phyloP scores from a whole-genome alignment of 768 basidiomycete species.

The Calocybe cyanea region DNA sequence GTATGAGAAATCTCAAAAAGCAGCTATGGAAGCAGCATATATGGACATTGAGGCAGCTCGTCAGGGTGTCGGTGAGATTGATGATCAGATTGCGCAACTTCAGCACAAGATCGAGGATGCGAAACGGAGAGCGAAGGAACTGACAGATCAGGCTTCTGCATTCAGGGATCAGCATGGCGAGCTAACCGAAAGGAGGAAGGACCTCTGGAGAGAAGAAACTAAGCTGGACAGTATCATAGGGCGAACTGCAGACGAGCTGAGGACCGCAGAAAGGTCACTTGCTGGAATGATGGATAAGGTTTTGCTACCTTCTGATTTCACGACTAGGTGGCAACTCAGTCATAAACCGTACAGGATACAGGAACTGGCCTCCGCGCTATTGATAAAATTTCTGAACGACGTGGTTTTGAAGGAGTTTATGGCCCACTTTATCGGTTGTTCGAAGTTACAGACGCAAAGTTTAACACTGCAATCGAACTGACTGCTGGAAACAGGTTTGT shows the following conservation, averaged over 20 bases:
- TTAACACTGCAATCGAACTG: slow-evolving; percentile 89
- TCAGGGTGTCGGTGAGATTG: slow-evolving; percentile 51
- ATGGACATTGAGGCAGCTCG: slow-evolving; percentile 46
- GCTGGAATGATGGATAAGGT: slow-evolving; percentile 97
- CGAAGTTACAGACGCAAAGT: slow-evolving; percentile 82
- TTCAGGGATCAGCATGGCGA: slow-evolving; percentile 69
- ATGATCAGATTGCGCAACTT: slow-evolving; percentile 52
- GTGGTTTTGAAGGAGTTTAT: slow-evolving; percentile 79
- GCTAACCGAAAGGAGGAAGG: slow-evolving; percentile 80
- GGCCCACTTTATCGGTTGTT: slow-evolving; percentile 94
- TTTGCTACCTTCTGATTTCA: background rate
- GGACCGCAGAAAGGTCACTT: slow-evolving; percentile 72
- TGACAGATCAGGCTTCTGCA: slow-evolving; percentile 54
- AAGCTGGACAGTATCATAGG: slow-evolving; percentile 76
- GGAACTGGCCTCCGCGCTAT: slow-evolving; percentile 85
- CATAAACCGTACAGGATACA: slow-evolving; percentile 64
- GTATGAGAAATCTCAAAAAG: slow-evolving; percentile 53
- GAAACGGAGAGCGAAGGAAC: slow-evolving; percentile 47
- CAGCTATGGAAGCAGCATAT: slow-evolving; percentile 51
- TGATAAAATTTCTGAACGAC: slow-evolving; percentile 74
- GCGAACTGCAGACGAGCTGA: slow-evolving; percentile 77
- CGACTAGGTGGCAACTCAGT: slow-evolving; percentile 1
- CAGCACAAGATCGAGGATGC: slow-evolving; percentile 64
- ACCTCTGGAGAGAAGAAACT: slow-evolving; percentile 92
- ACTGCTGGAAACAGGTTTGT: slow-evolving; percentile 91